phyloP scores from a whole-genome alignment of 108 stramenopile genomes.

The Skeletonema marinoi region DNA sequence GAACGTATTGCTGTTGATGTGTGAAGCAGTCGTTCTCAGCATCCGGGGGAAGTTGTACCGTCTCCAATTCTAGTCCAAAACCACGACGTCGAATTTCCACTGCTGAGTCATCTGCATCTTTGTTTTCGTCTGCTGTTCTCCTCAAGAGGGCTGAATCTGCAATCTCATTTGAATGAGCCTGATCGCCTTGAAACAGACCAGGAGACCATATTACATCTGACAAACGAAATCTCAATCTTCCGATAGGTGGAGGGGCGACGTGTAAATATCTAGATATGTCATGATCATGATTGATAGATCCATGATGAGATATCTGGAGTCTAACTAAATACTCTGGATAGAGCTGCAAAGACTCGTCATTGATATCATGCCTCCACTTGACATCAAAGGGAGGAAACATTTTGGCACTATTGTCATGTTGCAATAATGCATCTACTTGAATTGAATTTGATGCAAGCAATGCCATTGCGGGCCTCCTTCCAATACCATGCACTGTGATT shows the following conservation, averaged over 20 bases:
- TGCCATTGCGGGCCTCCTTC: background rate
- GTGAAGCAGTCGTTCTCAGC: conserved; percentile 30
- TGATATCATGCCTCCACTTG: background rate
- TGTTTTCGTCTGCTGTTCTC: background rate
- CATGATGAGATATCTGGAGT: background rate
- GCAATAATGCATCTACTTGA: background rate
- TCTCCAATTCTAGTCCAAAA: conserved; percentile 40
- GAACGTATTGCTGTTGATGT: conserved; percentile 22
- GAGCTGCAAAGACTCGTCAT: background rate
- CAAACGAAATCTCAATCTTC: conserved; percentile 5
- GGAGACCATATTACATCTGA: conserved; percentile 32
- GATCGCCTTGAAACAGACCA: conserved; percentile 7
- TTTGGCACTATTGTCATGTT: background rate
- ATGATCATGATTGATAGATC: conserved; percentile 5
- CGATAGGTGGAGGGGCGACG: conserved; percentile 11
- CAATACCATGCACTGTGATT: conserved; percentile 6
- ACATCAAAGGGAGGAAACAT: background rate
- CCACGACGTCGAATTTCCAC: conserved; percentile 22
- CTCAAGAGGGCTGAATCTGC: conserved; percentile 1
- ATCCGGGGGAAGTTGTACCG: conserved; percentile 33
- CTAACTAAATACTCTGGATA: conserved; percentile 28
- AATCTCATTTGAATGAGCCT: background rate
- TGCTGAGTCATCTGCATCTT: background rate
- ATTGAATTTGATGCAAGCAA: conserved; percentile 10
- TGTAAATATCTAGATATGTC: conserved; percentile 9